Base-by-base conservation (phyloP, 441 rosid genomes). In the Rhodomyrtus psidioides region DNA sequence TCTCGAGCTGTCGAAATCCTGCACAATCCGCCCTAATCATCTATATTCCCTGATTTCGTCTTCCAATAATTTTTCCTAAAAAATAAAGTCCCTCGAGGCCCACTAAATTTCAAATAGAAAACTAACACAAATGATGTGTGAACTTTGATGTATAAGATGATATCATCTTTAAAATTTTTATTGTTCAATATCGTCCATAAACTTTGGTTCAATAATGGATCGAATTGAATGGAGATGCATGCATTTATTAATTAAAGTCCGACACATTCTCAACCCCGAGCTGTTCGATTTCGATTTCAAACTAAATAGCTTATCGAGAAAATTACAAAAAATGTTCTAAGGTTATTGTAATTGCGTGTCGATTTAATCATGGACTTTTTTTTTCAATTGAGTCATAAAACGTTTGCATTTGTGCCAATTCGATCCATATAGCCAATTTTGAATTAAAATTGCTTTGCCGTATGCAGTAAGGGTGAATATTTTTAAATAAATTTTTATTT, bases 201-300 rank as follows among this genome's bases (percentile, higher is more conserved):
- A 28, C 0, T 17, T 62, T 30, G 0, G 2, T 30, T 5, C 8
- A 16, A 16, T 62, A 8, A 17, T 30, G 1, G 13, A 30, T 4
- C 13, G 9, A 6, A 30, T 62, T 1, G 0, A 28, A 30, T 9
- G 6, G 21, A 60, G 28, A 9, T 28, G 39, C 39, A 27, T 28
- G 58, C 59, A 24, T 9, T 12, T n/a, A 24, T 56, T 56, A 24
- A 56, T 23, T 56, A 24, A 56, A 24, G n/a, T 12, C 26, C 12
- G 27, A 56, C 14, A 13, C 12, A 5, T 9, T 56, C 27, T 56
- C 59, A 4, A n/a, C 59, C 59, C 0, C 3, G 27, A 9, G 59
- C 59, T 13, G 59, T 56, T 4, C 14, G 59, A 56, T 56, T n/a
- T n/a, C 3, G 27, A 56, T 9, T 24, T 56, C 59, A 9, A 56